phyloP scores from a whole-genome alignment of 2,329 filamentous ascomycete species.

The Bimuria novae-zelandiae region DNA sequence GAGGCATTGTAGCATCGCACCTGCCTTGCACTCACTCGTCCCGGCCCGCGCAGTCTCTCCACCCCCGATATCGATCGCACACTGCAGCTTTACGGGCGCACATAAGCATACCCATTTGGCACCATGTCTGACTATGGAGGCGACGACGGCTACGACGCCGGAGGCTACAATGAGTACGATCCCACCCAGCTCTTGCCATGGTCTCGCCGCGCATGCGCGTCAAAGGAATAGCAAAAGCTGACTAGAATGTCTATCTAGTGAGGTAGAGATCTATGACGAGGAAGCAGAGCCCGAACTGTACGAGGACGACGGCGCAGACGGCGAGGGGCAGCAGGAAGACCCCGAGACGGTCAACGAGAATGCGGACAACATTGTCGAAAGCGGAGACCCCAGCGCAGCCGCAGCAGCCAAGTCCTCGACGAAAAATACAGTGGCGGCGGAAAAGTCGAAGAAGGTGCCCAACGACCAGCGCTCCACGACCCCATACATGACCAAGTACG shows the following conservation, averaged over 20 bases:
- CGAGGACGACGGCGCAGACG: slow-evolving; percentile 65
- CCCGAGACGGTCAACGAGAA: slow-evolving; percentile 39
- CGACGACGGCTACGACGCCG: slow-evolving; percentile 43
- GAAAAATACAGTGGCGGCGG: slow-evolving; percentile 61
- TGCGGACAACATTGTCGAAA: slow-evolving; percentile 48
- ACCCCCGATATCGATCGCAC: neutral
- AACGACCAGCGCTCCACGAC: slow-evolving; percentile 89
- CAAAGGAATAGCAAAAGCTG: slow-evolving; percentile 15
- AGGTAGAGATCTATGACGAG: slow-evolving; percentile 57
- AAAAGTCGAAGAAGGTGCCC: slow-evolving; percentile 83
- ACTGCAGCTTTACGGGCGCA: neutral
- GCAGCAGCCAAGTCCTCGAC: slow-evolving; percentile 46
- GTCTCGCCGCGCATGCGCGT: slow-evolving; percentile 3
- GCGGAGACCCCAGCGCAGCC: slow-evolving; percentile 59
- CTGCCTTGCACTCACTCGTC: neutral
- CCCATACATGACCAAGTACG: slow-evolving; percentile 99
- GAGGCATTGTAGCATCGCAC: slow-evolving; percentile 3
- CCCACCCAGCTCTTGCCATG: neutral
- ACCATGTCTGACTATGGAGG: slow-evolving; percentile 55
- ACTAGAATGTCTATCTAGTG: slow-evolving; percentile 37
- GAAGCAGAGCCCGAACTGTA: slow-evolving; percentile 70
- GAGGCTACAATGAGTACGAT: slow-evolving; percentile 37
- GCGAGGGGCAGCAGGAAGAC: slow-evolving; percentile 43
- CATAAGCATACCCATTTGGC: slow-evolving; percentile 4
- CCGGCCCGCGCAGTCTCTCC: neutral